A percentile compares a stretch with the other conserved stretches of the same genome.
phyloP scores from a whole-genome alignment of 768 basidiomycete species.

The Pisolithus microcarpus region DNA sequence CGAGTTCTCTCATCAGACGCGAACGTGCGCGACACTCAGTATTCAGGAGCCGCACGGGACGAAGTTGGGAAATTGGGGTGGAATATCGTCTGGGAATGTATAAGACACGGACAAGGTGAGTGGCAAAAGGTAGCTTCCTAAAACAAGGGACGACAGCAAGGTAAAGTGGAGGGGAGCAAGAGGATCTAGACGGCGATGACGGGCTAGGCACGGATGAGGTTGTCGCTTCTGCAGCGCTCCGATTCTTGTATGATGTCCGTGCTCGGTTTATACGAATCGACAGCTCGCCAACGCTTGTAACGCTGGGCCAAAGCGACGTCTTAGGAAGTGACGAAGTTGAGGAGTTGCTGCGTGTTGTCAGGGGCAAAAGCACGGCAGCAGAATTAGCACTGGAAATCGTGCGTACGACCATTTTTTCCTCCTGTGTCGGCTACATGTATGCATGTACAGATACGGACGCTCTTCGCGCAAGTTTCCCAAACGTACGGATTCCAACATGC shows the following conservation, averaged over 20 bases:
- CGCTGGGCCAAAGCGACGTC: constrained; percentile 23
- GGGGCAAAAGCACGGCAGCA: constrained; percentile 29
- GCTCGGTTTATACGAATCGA: constrained; percentile 9
- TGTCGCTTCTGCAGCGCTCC: constrained; percentile 35
- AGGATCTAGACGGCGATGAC: not conserved
- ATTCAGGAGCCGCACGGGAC: constrained; percentile 10
- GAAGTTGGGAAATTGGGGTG: constrained; percentile 26
- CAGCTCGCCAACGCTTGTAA: constrained; percentile 44
- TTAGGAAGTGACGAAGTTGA: constrained; percentile 11
- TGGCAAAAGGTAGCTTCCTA: not conserved
- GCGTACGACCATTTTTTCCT: constrained; percentile 13
- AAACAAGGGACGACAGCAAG: constrained; percentile 17
- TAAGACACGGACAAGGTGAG: constrained; percentile 1
- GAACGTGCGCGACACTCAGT: constrained; percentile 24
- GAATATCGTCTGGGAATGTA: constrained; percentile 16
- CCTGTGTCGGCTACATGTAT: not conserved
- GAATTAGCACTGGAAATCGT: constrained; percentile 48
- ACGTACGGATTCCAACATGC: constrained; percentile 10
- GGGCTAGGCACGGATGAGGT: constrained; percentile 20
- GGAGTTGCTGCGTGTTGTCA: constrained; percentile 23
- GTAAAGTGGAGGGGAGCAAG: constrained; percentile 17
- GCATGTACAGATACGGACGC: constrained; percentile 14
- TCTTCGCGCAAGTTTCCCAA: constrained; percentile 26
- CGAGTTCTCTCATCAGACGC: constrained; percentile 45
- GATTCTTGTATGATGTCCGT: constrained; percentile 38